Conservation (phyloP, 2,329 filamentous ascomycete species). For the Neofusicoccum sp. region DNA sequence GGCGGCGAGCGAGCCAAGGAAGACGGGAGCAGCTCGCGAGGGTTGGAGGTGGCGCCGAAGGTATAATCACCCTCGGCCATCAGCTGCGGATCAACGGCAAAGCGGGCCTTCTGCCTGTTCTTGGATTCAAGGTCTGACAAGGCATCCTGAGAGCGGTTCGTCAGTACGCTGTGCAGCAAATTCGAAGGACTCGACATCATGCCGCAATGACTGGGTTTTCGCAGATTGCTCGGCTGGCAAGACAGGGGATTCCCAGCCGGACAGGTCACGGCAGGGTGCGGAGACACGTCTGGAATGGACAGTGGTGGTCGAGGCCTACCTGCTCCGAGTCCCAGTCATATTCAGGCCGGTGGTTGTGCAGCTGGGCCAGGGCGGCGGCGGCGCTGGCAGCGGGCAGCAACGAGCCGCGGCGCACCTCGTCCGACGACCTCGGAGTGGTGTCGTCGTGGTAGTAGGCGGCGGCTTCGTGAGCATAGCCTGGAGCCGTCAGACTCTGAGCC, state of each 20-base stretch:
- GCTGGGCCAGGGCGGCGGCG: conserved; percentile 82
- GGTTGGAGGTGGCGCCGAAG: conserved; percentile 52
- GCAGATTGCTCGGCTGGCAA: conserved; percentile 26
- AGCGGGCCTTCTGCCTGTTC: conserved; percentile 40
- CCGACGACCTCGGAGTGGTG: conserved; percentile 67
- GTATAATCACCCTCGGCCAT: conserved; percentile 20
- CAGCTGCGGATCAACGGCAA: conserved; percentile 34
- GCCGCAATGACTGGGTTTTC: conserved; percentile 7
- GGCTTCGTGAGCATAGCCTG: conserved; percentile 60
- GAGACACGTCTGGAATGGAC: conserved; percentile 40
- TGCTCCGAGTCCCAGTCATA: conserved; percentile 77
- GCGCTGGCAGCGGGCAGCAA: conserved; percentile 72
- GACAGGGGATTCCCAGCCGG: conserved; percentile 19
- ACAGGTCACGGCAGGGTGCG: conserved; percentile 19
- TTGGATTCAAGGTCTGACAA: conserved; percentile 43
- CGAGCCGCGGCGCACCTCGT: conserved; percentile 68
- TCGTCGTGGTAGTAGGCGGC: conserved; percentile 70
- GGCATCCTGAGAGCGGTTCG: conserved; percentile 33
- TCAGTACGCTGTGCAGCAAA: not conserved
- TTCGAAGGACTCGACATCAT: not conserved
- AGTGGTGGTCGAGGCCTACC: conserved; percentile 46
- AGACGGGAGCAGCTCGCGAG: conserved; percentile 78
- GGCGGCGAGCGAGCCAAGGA: conserved; percentile 81
- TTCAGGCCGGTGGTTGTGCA: conserved; percentile 77
- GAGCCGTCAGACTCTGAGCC: conserved; percentile 25